phyloP scores from a whole-genome alignment of 2,329 filamentous ascomycete genomes.

The Samsoniella hepiali region DNA sequence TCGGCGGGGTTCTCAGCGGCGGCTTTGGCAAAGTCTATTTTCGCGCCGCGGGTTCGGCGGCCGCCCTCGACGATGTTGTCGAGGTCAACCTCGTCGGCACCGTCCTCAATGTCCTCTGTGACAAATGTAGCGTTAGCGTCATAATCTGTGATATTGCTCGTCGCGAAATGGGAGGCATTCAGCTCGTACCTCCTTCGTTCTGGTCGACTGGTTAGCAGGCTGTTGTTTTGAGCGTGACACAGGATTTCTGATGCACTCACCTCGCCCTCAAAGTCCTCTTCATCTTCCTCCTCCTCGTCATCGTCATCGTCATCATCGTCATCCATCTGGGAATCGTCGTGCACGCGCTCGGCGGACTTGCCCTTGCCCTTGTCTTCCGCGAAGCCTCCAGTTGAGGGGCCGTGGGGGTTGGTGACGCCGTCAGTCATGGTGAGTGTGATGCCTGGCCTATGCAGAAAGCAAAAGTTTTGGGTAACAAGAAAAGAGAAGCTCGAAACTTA shows the following conservation, averaged over 20 bases:
- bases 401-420: constrained; percentile 48
- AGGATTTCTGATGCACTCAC: constrained; percentile 22
- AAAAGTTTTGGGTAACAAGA: background rate
- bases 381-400: constrained; percentile 39
- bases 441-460: background rate
- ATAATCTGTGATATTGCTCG: background rate
- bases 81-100: constrained; percentile 86
- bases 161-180: constrained; percentile 24
- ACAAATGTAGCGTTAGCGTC: constrained; percentile 12
- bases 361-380: constrained; percentile 79
- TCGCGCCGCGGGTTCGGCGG: constrained; percentile 84
- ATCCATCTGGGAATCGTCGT: constrained; percentile 64
- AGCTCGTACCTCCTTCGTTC: constrained; percentile 25
- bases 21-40: constrained; percentile 91
- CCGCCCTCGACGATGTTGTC: constrained; percentile 79
- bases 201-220: constrained; percentile 25
- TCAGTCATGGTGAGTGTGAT: constrained; percentile 43
- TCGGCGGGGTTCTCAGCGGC: constrained; percentile 71
- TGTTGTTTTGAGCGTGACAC: background rate
- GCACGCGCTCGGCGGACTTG: constrained; percentile 59
- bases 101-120: constrained; percentile 64
- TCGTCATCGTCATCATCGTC: constrained; percentile 73
- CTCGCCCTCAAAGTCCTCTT: constrained; percentile 23
- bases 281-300: constrained; percentile 61
- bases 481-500: background rate